These are phyloP conservation scores for Metarhizium guizhouense DNA, from an alignment of 2,329 filamentous ascomycete genomes.

Conservation along the genomic window DNA sequence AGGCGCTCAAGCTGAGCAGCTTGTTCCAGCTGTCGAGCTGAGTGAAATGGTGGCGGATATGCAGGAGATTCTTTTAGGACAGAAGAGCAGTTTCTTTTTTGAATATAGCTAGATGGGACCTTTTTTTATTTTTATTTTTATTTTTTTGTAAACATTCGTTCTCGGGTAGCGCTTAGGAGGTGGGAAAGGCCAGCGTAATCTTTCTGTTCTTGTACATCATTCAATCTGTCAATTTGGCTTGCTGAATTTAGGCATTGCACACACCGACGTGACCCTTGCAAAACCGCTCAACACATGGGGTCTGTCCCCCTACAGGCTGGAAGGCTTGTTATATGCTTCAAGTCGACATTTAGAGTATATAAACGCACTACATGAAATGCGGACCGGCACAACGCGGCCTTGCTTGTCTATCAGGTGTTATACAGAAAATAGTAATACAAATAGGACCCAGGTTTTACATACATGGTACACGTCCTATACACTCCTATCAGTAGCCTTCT, in stretches of 20 bases:
- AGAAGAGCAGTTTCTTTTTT: background rate
- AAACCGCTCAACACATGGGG: too few relatives aligned
- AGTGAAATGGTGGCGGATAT: background rate
- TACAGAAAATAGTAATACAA: background rate
- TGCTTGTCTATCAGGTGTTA: background rate
- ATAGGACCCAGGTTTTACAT: too few relatives aligned
- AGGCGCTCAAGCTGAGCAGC: constrained; percentile 11
- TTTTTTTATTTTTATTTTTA: background rate
- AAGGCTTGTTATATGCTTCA: too few relatives aligned
- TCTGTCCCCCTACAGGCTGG: too few relatives aligned
- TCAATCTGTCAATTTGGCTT: background rate
- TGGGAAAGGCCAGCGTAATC: background rate
- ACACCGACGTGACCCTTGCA: too few relatives aligned
- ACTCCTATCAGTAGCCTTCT: constrained; percentile 12
- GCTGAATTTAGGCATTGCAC: background rate
- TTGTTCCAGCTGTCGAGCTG: constrained; percentile 12
- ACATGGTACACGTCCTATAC: background rate
- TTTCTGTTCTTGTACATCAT: background rate
- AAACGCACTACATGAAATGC: background rate
- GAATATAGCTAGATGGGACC: background rate
- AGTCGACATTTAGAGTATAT: background rate
- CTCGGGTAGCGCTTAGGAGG: too few relatives aligned
- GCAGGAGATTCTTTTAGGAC: background rate
- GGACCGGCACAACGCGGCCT: background rate
- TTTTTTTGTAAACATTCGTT: background rate